These are phyloP conservation scores for Corynascus novoguineensis DNA, from an alignment of 495 filamentous ascomycete species.

Conservation along the genomic window DNA sequence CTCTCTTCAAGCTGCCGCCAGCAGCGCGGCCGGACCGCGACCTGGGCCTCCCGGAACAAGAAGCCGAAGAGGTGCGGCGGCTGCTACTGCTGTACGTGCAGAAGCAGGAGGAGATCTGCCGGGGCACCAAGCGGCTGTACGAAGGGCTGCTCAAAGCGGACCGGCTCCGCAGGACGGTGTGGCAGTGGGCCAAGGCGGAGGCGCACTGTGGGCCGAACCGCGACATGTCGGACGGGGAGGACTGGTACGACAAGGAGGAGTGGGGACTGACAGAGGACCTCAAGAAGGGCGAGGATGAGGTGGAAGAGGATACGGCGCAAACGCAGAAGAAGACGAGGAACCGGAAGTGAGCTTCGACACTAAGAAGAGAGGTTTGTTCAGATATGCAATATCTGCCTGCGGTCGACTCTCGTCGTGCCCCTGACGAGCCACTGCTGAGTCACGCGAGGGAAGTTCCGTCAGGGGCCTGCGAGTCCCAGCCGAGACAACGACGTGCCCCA, in stretches of 20 bases:
- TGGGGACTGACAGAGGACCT: conserved; percentile 81
- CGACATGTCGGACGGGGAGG: conserved; percentile 82
- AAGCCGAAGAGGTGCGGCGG: conserved; percentile 85
- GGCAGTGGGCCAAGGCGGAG: conserved; percentile 83
- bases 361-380: too few relatives aligned
- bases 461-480: too few relatives aligned
- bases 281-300: conserved; percentile 87
- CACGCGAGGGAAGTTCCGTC: too few relatives aligned
- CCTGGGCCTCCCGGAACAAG: conserved; percentile 68
- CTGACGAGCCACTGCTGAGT: too few relatives aligned
- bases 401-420: too few relatives aligned
- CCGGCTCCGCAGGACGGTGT: conserved; percentile 69
- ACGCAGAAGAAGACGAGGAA: conserved; percentile 72
- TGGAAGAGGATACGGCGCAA: conserved; percentile 70
- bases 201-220: conserved; percentile 67
- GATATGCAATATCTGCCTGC: too few relatives aligned
- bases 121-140: conserved; percentile 70
- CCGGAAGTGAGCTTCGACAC: conserved; percentile 47
- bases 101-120: conserved; percentile 91
- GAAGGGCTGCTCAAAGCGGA: conserved; percentile 70
- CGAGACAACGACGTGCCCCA: too few relatives aligned
- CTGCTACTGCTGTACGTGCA: conserved; percentile 82
- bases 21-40: conserved; percentile 67
- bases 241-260: conserved; percentile 90
- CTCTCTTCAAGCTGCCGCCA: conserved; percentile 75